phyloP scores from a whole-genome alignment of 805 yeast species.

The Priceomyces castillae region DNA sequence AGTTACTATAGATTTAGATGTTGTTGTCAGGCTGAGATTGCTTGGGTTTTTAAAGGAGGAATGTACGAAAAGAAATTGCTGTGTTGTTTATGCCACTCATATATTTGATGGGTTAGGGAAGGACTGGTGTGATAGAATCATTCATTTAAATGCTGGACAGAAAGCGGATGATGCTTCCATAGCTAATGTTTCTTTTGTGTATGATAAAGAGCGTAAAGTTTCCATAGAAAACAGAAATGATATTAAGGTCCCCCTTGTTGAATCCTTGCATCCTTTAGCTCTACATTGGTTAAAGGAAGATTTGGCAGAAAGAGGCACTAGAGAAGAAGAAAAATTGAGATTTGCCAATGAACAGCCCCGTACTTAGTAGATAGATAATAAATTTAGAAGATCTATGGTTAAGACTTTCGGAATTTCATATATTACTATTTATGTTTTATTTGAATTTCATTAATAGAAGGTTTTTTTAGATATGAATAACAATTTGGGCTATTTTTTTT shows the following conservation, averaged over 20 bases:
- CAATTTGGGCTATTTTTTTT: too few species aligned
- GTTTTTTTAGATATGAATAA: neutral
- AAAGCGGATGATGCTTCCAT: constrained; percentile 37
- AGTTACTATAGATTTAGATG: constrained; percentile 95
- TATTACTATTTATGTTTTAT: too few species aligned
- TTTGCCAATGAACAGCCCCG: too few species aligned
- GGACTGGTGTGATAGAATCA: constrained; percentile 79
- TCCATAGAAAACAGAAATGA: constrained; percentile 13
- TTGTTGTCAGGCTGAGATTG: constrained; percentile 76
- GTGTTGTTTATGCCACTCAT: constrained; percentile 92
- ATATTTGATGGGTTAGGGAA: constrained; percentile 90
- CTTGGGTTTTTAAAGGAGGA: constrained; percentile 71
- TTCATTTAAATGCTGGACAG: constrained; percentile 73
- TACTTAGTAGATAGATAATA: too few species aligned
- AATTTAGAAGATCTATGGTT: too few species aligned
- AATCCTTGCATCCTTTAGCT: constrained; percentile 71
- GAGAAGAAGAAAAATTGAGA: constrained; percentile 40
- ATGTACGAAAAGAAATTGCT: constrained; percentile 63
- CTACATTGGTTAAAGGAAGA: constrained; percentile 62
- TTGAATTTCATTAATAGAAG: too few species aligned
- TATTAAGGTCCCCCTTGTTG: constrained; percentile 41
- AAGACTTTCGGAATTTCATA: too few species aligned
- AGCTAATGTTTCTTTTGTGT: constrained; percentile 23
- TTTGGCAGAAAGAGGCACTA: constrained; percentile 51
- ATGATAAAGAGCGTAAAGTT: constrained; percentile 14